A percentile compares a stretch with the other conserved stretches of the same genome.
Evolutionary conservation across 352 stramenopile genomes (phyloP).

Genomic region (Blastocystis sp.): DNA sequence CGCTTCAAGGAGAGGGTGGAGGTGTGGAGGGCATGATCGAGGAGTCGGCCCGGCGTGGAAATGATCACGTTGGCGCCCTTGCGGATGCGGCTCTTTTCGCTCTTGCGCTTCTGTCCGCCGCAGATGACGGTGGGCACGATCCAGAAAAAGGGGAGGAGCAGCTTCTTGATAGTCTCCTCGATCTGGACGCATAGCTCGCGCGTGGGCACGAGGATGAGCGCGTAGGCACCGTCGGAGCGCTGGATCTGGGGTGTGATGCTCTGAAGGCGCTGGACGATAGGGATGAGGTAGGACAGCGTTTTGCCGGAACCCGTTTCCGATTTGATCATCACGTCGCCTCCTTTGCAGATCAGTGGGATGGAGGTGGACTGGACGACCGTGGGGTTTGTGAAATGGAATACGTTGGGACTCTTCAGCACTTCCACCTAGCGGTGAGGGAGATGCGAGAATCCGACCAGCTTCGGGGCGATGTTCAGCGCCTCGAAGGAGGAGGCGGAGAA

Average conservation of each 20-base stretch:
- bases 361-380: constrained; percentile 85
- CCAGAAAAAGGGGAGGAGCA: constrained; percentile 41
- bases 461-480: constrained; percentile 4
- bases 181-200: constrained; percentile 60
- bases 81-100: constrained; percentile 43
- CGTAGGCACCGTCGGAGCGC: constrained; percentile 18
- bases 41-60: constrained; percentile 82
- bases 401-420: constrained; percentile 75
- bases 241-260: constrained; percentile 72
- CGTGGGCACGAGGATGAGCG: constrained; percentile 91
- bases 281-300: constrained; percentile 85
- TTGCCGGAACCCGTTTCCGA: constrained; percentile 85
- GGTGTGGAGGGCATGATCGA: constrained; percentile 85
- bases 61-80: constrained; percentile 55
- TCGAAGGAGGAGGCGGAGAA: constrained; percentile 23
- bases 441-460: background rate
- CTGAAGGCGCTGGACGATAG: constrained; percentile 77
- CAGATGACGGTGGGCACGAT: constrained; percentile 64
- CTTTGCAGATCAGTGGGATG: constrained; percentile 78
- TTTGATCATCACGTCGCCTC: constrained; percentile 86
- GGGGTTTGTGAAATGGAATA: constrained; percentile 82
- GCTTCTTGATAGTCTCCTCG: constrained; percentile 42
- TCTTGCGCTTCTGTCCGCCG: constrained; percentile 58
- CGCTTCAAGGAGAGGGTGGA: constrained; percentile 69
- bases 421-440: constrained; percentile 23